phyloP scores from a whole-genome alignment of 768 basidiomycete species.

The Clavaria fumosa region DNA sequence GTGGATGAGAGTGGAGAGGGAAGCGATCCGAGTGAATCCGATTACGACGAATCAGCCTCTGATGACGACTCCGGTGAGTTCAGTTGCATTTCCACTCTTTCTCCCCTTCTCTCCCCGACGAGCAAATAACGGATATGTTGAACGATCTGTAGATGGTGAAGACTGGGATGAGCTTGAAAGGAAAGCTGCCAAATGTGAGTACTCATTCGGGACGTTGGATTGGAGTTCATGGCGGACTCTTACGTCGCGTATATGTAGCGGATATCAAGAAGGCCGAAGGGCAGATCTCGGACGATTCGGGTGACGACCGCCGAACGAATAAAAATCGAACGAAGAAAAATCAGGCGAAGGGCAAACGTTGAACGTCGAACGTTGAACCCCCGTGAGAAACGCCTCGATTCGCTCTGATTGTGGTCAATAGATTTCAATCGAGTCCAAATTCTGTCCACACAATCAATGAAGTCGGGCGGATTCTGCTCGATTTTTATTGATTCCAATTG shows the following conservation, averaged over 20 bases:
- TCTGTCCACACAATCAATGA: no score
- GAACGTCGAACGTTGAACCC: no score
- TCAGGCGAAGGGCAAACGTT: slow-evolving; percentile 29
- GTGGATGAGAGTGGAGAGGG: slow-evolving; percentile 39
- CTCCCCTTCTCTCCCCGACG: no score
- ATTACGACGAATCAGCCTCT: slow-evolving; percentile 48
- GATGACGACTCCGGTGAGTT: slow-evolving; percentile 51
- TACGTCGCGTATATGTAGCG: slow-evolving; percentile 35
- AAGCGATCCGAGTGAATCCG: slow-evolving; percentile 45
- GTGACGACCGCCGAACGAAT: slow-evolving; percentile 32
- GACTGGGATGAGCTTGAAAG: slow-evolving; percentile 95
- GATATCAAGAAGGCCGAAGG: slow-evolving; percentile 23
- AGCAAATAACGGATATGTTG: no score
- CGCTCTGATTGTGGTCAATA: no score
- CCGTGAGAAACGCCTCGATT: no score
- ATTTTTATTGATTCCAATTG: no score
- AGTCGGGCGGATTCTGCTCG: no score
- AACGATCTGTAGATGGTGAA: slow-evolving; percentile 34
- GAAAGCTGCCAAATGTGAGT: slow-evolving; percentile 75
- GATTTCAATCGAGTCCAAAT: no score
- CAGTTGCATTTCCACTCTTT: slow-evolving; percentile 21
- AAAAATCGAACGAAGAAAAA: slow-evolving; percentile 22
- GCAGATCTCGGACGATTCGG: slow-evolving; percentile 38
- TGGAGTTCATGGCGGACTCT: slow-evolving; percentile 17
- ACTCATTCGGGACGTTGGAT: neutral